Base-by-base conservation (phyloP, 805 yeast genomes). In the Wickerhamomyces xylosicus region DNA sequence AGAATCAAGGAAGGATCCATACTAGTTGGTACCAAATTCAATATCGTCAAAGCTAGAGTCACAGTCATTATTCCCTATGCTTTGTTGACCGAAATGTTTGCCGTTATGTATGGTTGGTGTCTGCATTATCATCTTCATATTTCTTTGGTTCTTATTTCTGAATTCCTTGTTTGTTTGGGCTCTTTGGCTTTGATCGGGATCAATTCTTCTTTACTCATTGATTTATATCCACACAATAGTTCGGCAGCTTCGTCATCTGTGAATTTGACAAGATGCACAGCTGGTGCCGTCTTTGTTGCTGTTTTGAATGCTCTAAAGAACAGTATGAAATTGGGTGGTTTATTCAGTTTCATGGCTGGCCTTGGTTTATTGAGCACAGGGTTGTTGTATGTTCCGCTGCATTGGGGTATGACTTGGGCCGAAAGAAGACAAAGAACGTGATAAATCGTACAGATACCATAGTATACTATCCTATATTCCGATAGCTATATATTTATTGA, bases 181-280 rank as follows among this genome's bases (percentile, higher is more conserved):
- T 64, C 78, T 3, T 69, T 78, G 47, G 69, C 72, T 40, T 69
- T 76, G 32, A 51, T 80, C 32, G 66, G 79, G n/a, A 65, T 71
- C 25, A 64, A 76, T 2, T 69, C 77, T 0, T 81, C 90, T 0
- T 57, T 85, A 32, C 54, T 83, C 36, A 82, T 85, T 13, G 95
- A 85, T 52, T 53, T 85, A 42, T 76, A 68, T 45, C 94, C 95
- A 0, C 57, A 67, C 3, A 70, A 71, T 35, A 69, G 86, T 1
- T 84, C 94, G 0, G 74, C 90, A 3, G 80, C 89, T 4, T 71
- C 85, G 1, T 80, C 92, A 9, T 67, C 82, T 37, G 66, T 80
- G 45, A 87, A 87, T 52, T 60, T 86, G 21, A 66, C 77, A 18
- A 64, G 96, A 48, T 87, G 95, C 53, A 63, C 73, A n/a, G 49